Evolutionary conservation across 2,329 filamentous ascomycete genomes (phyloP).

Genomic region (Alternaria metachromatica): DNA sequence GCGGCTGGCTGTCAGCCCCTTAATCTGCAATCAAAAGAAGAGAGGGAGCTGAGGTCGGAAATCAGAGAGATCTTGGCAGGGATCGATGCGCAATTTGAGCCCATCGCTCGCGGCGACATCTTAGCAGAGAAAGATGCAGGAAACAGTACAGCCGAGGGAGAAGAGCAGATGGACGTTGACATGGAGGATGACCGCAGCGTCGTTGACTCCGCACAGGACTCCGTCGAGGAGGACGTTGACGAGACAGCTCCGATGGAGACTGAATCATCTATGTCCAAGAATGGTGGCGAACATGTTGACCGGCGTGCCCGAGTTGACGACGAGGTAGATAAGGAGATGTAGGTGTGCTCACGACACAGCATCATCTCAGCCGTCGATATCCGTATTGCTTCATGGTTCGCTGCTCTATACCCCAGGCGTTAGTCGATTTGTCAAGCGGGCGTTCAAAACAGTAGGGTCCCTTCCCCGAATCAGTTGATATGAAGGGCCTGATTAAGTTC

Average conservation of each 20-base stretch:
- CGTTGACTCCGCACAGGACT: background rate
- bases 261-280: background rate
- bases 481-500: background rate
- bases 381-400: background rate
- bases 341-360: no score
- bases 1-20: conserved; percentile 8
- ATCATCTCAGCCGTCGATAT: background rate
- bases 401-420: background rate
- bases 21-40: conserved; percentile 12
- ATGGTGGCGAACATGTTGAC: background rate
- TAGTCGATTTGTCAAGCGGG: background rate
- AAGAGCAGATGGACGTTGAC: background rate
- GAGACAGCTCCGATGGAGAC: background rate
- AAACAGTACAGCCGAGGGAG: background rate
- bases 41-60: conserved; percentile 19
- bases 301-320: conserved; percentile 4
- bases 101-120: conserved; percentile 27
- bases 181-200: conserved; percentile 1
- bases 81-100: conserved; percentile 31
- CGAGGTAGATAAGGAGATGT: conserved; percentile 1
- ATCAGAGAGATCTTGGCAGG: conserved; percentile 22
- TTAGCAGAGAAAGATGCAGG: background rate
- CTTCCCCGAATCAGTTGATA: background rate
- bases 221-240: background rate
- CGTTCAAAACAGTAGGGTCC: background rate